Evolutionary conservation across 2,329 filamentous ascomycete species (phyloP), one percentile per base, ranked within the genome.

Genomic region (Phialemonium atrogriseum): DNA sequence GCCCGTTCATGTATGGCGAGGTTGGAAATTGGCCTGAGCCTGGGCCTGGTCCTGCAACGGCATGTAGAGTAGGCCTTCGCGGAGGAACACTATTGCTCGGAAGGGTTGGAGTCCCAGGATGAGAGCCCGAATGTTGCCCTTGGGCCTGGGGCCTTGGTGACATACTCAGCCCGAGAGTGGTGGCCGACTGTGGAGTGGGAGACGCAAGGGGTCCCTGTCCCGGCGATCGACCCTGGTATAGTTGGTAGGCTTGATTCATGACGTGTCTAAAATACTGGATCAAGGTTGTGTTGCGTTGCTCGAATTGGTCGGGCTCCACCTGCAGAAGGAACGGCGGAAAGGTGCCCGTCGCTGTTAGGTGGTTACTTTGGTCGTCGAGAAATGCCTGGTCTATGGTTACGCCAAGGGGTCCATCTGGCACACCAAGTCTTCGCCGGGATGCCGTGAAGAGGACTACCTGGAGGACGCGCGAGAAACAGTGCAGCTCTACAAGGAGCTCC

Each of bases 391-490:
- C 48, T 10, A 51, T 36, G 11, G 38, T 27, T 2, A 1, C 10
- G 10, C 38, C 39, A 2, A 44, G 13, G 0, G 24, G 20, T 3
- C 33, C 36, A n/a, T 53, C 44, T 0, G 18, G 10, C 6, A 55
- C 33, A 1, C 42, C 43, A 10, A 56, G 29, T 6, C 35, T 38
- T 27, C 50, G 42, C 16, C 51, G 40, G 4, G 43, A 47, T 3
- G 44, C 40, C 1, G 46, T 50, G 26, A 55, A 58, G 5, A 58
- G 17, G 7, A 50, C 43, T 3, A n/a, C 30, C 32, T 57, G 55
- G 28, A 58, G 16, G 3, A 37, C 36, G 0, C 39, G 34, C 2
- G 55, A 57, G 14, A 39, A 27, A 28, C 55, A 58, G 10, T 41
- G 39, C 3, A 60, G 39, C 10, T 38, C 32, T 13, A 36, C 36